Evolutionary conservation across 176 grass and related monocot species (phyloP).

Genomic region (Musa beccarii): DNA sequence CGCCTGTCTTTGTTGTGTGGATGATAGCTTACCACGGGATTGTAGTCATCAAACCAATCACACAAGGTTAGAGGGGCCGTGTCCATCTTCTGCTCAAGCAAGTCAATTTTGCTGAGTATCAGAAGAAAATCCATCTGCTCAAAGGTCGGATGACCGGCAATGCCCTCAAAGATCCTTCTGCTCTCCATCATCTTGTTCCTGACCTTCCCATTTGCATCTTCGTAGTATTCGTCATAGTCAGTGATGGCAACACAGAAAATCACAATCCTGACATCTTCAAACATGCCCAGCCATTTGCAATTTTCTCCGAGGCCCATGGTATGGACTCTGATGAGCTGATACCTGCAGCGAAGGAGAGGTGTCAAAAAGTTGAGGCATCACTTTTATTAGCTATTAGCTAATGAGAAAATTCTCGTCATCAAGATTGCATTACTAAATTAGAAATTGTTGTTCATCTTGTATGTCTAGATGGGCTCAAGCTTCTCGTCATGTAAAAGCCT

Average conservation of each 20-base stretch:
- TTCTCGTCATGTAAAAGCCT: no score
- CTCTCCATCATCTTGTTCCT: conserved; percentile 86
- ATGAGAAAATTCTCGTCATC: neutral
- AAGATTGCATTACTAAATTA: neutral
- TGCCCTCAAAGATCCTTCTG: conserved; percentile 63
- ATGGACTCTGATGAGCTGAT: conserved; percentile 76
- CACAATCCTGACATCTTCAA: conserved; percentile 67
- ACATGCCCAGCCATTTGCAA: conserved; percentile 84
- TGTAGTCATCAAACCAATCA: conserved; percentile 68
- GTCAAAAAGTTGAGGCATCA: neutral
- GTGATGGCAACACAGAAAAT: conserved; percentile 66
- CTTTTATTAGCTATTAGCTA: neutral
- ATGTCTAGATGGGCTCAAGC: neutral
- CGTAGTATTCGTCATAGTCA: conserved; percentile 62
- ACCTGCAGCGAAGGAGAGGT: conserved; percentile 27
- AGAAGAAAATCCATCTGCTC: conserved; percentile 56
- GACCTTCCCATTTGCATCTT: conserved; percentile 36
- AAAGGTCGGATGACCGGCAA: conserved; percentile 45
- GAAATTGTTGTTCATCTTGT: neutral
- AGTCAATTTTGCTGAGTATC: conserved; percentile 75
- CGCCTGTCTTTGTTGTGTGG: conserved; percentile 13
- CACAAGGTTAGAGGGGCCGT: conserved; percentile 50
- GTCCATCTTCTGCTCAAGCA: conserved; percentile 77
- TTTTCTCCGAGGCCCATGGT: conserved; percentile 56
- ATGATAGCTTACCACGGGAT: conserved; percentile 47